These are phyloP conservation scores for Melaleuca quinquenervia DNA, from an alignment of 345 rosid genomes.

Conservation along the genomic window DNA sequence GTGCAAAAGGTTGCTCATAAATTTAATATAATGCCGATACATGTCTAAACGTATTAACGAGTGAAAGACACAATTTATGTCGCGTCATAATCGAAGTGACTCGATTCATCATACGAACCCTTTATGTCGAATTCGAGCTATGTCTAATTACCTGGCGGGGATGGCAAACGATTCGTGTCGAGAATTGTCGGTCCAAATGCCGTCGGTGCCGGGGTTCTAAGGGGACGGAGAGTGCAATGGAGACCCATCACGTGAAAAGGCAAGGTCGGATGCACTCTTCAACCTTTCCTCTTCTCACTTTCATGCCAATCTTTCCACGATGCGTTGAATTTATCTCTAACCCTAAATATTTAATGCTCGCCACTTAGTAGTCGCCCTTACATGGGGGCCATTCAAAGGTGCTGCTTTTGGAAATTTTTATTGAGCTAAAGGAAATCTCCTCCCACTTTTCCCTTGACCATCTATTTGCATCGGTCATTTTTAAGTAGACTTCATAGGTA, in stretches of 20 bases:
- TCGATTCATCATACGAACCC: background rate
- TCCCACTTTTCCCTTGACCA: background rate
- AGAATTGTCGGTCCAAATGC: too few relatives aligned
- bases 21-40: background rate
- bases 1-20: fast-evolving
- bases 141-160: too few relatives aligned
- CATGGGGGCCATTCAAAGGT: background rate
- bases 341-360: background rate
- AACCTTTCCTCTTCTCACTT: background rate
- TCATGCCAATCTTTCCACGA: background rate
- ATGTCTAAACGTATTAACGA: background rate
- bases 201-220: too few relatives aligned
- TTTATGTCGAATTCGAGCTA: background rate
- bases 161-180: too few relatives aligned
- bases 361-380: background rate
- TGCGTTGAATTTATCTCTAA: background rate
- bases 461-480: background rate
- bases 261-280: background rate
- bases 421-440: background rate
- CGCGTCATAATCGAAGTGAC: background rate
- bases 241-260: background rate
- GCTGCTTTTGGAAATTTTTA: background rate
- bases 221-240: background rate
- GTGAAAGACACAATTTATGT: background rate
- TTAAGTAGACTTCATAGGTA: background rate